phyloP scores from a whole-genome alignment of 2,329 filamentous ascomycete species.

The Colletotrichum acutatum region DNA sequence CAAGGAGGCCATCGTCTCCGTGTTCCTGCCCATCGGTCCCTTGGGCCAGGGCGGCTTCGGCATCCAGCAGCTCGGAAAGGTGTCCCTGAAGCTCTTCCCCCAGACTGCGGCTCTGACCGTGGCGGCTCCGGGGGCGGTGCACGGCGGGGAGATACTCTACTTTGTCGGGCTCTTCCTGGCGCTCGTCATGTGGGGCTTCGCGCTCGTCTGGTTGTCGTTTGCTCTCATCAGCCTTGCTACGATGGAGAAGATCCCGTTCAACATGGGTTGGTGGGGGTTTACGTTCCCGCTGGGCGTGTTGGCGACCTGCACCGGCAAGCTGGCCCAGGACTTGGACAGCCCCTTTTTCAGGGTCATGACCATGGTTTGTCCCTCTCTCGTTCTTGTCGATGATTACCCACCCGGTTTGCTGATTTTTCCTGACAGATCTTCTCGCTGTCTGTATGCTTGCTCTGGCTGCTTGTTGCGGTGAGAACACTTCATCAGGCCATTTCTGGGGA shows the following conservation, averaged over 20 bases:
- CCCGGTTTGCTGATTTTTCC: neutral
- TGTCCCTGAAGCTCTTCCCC: slow-evolving; percentile 55
- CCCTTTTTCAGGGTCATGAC: slow-evolving; percentile 54
- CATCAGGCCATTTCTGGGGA: slow-evolving; percentile 52
- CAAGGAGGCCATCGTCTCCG: slow-evolving; percentile 74
- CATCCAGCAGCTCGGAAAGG: slow-evolving; percentile 62
- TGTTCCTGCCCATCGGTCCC: slow-evolving; percentile 75
- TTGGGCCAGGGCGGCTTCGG: slow-evolving; percentile 74
- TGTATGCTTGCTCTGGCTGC: slow-evolving; percentile 54
- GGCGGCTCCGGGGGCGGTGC: slow-evolving; percentile 48
- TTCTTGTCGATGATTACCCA: neutral
- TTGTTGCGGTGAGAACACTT: slow-evolving; percentile 52
- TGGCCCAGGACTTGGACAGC: slow-evolving; percentile 55
- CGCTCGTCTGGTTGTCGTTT: slow-evolving; percentile 55
- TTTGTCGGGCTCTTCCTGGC: slow-evolving; percentile 62
- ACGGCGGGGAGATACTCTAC: slow-evolving; percentile 65
- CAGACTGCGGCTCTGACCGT: slow-evolving; percentile 56
- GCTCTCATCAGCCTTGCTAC: slow-evolving; percentile 52
- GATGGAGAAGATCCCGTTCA: slow-evolving; percentile 55
- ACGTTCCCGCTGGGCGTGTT: slow-evolving; percentile 59
- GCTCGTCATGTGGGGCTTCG: slow-evolving; percentile 58
- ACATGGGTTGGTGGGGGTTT: slow-evolving; percentile 61
- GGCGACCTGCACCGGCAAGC: slow-evolving; percentile 51
- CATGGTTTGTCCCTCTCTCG: slow-evolving; percentile 41
- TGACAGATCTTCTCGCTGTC: slow-evolving; percentile 52